Conservation (phyloP, 257 asterid species). For the Solanum chiquidenum region DNA sequence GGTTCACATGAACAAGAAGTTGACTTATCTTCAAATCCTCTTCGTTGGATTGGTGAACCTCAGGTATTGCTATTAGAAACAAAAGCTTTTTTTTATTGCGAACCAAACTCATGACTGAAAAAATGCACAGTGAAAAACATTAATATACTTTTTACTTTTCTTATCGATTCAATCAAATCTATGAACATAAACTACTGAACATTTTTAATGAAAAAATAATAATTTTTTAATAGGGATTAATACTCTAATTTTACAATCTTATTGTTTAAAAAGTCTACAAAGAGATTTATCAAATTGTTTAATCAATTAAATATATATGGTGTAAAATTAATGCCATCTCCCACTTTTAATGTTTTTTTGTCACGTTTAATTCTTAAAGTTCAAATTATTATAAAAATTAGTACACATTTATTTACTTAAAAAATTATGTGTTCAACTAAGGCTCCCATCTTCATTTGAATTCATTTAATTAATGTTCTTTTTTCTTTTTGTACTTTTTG, state of each 20-base stretch:
- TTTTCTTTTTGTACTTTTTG: not conserved
- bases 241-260: not conserved
- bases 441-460: not conserved
- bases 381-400: not conserved
- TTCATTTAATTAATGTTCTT: not conserved
- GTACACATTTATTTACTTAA: not conserved
- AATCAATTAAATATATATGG: not conserved
- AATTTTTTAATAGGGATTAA: not conserved
- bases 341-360: not conserved
- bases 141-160: not conserved
- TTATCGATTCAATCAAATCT: not conserved
- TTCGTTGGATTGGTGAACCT: conserved; percentile 90
- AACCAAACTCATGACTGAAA: fast-evolving
- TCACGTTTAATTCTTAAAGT: not conserved
- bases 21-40: conserved; percentile 62
- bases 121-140: not conserved
- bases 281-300: not conserved
- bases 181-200: no score
- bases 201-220: not conserved
- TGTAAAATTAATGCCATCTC: not conserved
- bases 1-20: conserved; percentile 52
- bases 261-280: not conserved
- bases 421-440: not conserved
- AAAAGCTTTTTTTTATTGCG: fast-evolving
- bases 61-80: conserved; percentile 27